Base-by-base conservation (phyloP, 2,329 filamentous ascomycete species). In the Colletotrichum gigasporum region DNA sequence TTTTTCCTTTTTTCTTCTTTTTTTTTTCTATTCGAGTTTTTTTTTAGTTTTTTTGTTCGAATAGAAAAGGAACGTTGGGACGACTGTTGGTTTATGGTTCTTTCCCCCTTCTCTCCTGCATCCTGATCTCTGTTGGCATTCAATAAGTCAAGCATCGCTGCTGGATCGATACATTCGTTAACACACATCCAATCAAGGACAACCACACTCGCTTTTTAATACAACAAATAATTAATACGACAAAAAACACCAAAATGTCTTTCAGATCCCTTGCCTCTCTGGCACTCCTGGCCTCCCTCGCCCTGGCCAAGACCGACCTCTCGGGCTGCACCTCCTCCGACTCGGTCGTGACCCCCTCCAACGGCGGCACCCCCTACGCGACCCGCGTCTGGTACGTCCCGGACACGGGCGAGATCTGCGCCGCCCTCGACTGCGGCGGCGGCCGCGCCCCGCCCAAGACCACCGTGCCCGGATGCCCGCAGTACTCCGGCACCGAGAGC, bases 401-500 rank as follows among this genome's bases (percentile, higher is more conserved):
- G 2, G 87, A 77, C 68, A 87, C 84, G 16, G 87, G 88, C 72
- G 88, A 91, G 78, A 79, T 91, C 72, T 91, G 89, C 82, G 79
- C 80, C 10, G 72, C 86, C 66, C 81, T 88, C 69, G 89, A 91
- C 82, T 91, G 89, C 75, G 89, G 89, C 62, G 89, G 89, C 68
- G 89, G 88, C 58, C 82, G 85, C 45, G 89, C 88, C 8, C 87
- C 89, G 3, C 85, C 87, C 65, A 90, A 87, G 79, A 87, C 84
- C 14, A 84, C 82, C 24, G 84, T 88, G 20, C 89, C 89, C 1
- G 89, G 88, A 2, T 91, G 89, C 71, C 71, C 75, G 2, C 70
- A 59, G 4, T 90, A 90, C 78, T 70, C 72, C 2, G 87, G 87
- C 67, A 87, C 85, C 24, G 83, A 77, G 6, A 83, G 82, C 11